Evolutionary conservation across 1,284 basidiomycete genomes (phyloP), one percentile per base, ranked within the genome.

Genomic region (Trichosporon sp.): DNA sequence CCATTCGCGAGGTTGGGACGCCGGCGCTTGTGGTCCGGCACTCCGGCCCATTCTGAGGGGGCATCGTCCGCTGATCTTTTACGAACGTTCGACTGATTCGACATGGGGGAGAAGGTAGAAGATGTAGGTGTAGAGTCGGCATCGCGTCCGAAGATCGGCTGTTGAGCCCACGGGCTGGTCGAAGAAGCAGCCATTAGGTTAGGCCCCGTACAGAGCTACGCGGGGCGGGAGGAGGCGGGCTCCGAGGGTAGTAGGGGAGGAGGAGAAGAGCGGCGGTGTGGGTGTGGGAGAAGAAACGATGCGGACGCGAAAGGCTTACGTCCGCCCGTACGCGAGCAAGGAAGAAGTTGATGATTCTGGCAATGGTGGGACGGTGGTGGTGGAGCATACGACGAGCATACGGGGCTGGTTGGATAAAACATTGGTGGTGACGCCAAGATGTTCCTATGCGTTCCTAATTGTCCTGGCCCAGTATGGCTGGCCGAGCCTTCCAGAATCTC

Each of bases 1-100:
- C 75, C 76, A 59, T 73, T 71, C 2, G 71, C 64, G 9, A 79
- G 66, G 57, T 79, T 78, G 0, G 74, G 74, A 40, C 75, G 65
- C 5, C 70, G 62, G 1, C 75, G 70, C 65, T 79, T 79, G 13
- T 46, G 19, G 2, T 67, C 63, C 21, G 37, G 59, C 13, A 44
- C 32, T 10, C 56, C 49, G 49, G 14, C 25, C 9, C 27, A 27
- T 10, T 54, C 49, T 27, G 49, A n/a, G 16, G 49, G 49, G 14
- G 49, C 27, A 25, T 54, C 49, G 27, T 54, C 49, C n/a, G 49
- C 49, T 13, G 27, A 4, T 13, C 49, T 13, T 54, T 54, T 54
- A 10, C 49, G 49, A 7, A 27, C 31, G 27, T 54, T 13, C 14
- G 49, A 14, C 25, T 14, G 25, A 21, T 29, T 54, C 16, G 49